These are phyloP conservation scores for Odonthalia washingtoniensis DNA, from an alignment of 31 red algal genomes.

Conservation along the genomic window DNA sequence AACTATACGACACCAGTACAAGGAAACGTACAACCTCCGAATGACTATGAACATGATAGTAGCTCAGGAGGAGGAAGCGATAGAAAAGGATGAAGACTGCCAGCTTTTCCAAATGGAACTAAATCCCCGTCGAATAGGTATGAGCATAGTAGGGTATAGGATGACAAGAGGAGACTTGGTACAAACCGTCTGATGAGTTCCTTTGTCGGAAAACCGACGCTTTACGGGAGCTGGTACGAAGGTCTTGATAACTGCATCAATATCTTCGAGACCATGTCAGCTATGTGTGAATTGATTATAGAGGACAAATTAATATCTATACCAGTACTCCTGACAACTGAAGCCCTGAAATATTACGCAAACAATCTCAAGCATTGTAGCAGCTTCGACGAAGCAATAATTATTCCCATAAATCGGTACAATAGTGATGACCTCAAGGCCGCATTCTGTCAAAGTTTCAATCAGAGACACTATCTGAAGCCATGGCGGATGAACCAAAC, in stretches of 20 bases:
- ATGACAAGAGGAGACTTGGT: background rate
- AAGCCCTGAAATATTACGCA: background rate
- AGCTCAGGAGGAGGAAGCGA: too few species aligned
- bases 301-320: background rate
- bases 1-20: too few species aligned
- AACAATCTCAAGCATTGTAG: background rate
- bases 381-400: background rate
- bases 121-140: too few species aligned
- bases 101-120: too few species aligned
- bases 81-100: too few species aligned
- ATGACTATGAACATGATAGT: too few species aligned
- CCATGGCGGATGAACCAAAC: background rate
- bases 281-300: background rate
- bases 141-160: background rate
- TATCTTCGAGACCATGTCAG: background rate
- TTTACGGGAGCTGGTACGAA: background rate
- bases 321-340: background rate
- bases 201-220: background rate
- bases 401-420: background rate
- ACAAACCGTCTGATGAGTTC: background rate
- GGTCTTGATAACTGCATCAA: background rate
- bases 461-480: background rate
- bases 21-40: too few species aligned
- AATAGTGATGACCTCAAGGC: background rate
- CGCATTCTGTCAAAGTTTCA: background rate